Base-by-base conservation (phyloP, 805 yeast species). In the Teunomyces pallodes region DNA sequence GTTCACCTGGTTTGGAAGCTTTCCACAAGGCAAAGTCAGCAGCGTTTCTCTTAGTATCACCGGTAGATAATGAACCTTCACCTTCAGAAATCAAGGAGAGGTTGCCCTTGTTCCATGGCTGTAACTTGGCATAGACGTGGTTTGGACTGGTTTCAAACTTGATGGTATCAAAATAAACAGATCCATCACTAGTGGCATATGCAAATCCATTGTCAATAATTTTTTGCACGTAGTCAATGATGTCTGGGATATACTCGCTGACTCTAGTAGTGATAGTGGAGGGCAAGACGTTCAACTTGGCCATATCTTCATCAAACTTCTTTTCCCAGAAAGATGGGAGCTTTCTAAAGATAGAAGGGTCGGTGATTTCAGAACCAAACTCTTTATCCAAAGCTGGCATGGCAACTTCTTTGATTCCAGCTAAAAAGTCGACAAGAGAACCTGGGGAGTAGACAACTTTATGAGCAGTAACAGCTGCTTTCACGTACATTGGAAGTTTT, bases 1-100 rank as follows among this genome's bases (percentile, higher is more conserved):
- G 99, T 71, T 94, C 99, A 58, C 99, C 99, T 6, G 96, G 92
- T 65, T 94, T 94, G 6, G 96, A 87, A 0, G 91, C 82, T 65
- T 94, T 94, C 99, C 99, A 94, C 31, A 94, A 76, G 0, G 99
- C 99, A 69, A 94, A 94, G 67, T 94, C 99, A 17, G 88, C 86
- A 2, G 86, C 67, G 47, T 83, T 84, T 57, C 76, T 79, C 69
- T 94, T 92, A 20, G 86, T 83, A 36, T 74, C 74, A 9, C 77
- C 69, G 58, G 73, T 47, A 10, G 84, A 70, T 46, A 92, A 74
- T 8, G 96, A 84, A 28, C 99, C 99, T 69, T 94, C 99, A 49
- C 97, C 99, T 57, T 94, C 99, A 46, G 85, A 86, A 47, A 94
- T 87, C 50, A 94, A 80, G 41, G 83, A 90, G 65, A 83, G 68